These are phyloP conservation scores for Russula vinacea DNA, from an alignment of 768 basidiomycete genomes.

Conservation along the genomic window DNA sequence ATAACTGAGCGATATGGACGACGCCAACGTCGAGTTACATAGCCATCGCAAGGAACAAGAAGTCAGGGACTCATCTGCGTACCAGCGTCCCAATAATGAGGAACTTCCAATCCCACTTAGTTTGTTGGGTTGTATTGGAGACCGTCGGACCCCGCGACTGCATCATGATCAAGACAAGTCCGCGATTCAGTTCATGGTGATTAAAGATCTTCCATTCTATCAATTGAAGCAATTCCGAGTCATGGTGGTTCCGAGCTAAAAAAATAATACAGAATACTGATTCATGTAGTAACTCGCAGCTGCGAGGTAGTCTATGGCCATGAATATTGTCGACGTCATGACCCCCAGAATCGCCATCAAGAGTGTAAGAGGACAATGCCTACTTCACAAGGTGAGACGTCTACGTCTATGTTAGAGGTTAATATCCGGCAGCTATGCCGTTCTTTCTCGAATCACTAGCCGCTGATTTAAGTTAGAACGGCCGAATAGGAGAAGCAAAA, in stretches of 20 bases:
- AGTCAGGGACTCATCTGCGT: neutral
- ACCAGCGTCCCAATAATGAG: neutral
- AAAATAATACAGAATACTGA: neutral
- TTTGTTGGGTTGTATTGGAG: neutral
- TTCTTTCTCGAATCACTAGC: conserved; percentile 92
- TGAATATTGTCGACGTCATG: neutral
- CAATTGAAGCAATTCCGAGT: no score
- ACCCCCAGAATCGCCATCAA: neutral
- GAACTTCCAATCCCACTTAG: neutral
- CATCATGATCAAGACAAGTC: neutral
- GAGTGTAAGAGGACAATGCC: no score
- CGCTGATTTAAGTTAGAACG: conserved; percentile 43
- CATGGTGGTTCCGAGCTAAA: neutral
- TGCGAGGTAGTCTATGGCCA: neutral
- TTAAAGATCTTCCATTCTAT: neutral
- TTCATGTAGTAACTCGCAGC: neutral
- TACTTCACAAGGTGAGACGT: neutral
- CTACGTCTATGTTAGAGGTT: conserved; percentile 20
- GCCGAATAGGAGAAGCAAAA: neutral
- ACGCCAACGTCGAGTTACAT: neutral
- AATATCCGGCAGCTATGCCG: conserved; percentile 88
- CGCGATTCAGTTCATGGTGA: neutral
- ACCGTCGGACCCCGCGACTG: neutral
- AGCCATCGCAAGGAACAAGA: neutral
- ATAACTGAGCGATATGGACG: neutral